Evolutionary conservation across 345 rosid species (phyloP), one percentile per base, ranked within the genome.

Genomic region (Euphorbia peplus): DNA sequence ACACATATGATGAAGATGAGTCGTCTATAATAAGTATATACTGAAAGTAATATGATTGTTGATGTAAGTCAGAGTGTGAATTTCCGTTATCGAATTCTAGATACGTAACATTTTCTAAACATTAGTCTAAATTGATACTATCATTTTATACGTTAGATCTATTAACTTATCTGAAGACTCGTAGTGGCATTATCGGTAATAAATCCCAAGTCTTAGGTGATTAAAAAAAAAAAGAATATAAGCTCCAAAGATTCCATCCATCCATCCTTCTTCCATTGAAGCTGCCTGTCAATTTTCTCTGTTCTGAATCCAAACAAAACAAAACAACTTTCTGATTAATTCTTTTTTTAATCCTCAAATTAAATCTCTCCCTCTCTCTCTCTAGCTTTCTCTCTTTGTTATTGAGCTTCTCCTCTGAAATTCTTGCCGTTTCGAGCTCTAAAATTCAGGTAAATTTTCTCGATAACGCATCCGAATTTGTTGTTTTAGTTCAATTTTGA

Each of bases 161-260:
- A n/a, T n/a, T n/a, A n/a, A n/a, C n/a, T n/a, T n/a, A n/a, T n/a
- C n/a, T n/a, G n/a, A n/a, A n/a, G n/a, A n/a, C n/a, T n/a, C n/a
- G n/a, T n/a, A n/a, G 47, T 76, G 83, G 81, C 69, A 72, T 0
- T 3, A 24, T 1, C 15, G 2, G 81, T 48, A 74, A 73, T 68
- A 70, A 71, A 30, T 0, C 0, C 0, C 26, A 66, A 71, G 0
- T 8, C 7, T 1, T 18, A 70, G 76, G 86, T 56, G 4, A 47
- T 1, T 42, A 41, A 15, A 3, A 5, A 2, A 1, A 16, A 71
- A 48, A 28, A 30, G n/a, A n/a, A n/a, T n/a, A n/a, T 41, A 76
- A 21, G 55, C 32, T 74, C 51, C 76, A 73, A 68, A 66, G 80
- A 75, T 75, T 70, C 82, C 73, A 60, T 72, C 60, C 37, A 46